Evolutionary conservation across 2,329 filamentous ascomycete genomes (phyloP), one percentile per base, ranked within the genome.

Genomic region (Pseudogymnoascus sp.): DNA sequence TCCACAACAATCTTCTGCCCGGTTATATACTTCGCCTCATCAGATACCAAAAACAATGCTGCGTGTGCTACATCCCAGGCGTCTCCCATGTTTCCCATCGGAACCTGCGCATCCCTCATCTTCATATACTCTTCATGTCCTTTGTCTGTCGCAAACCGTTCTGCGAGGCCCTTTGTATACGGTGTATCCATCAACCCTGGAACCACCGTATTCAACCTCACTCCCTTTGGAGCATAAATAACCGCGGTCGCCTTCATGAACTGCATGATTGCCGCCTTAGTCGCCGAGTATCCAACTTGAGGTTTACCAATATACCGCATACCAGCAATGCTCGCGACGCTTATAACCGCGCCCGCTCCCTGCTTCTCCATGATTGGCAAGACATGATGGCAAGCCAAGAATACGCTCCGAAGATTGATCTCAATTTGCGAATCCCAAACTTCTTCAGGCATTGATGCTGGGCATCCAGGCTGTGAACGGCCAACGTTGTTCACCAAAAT

Each of bases 401-500:
- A 83, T 0, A 82, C 77, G 34, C 74, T 79, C 64, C 81, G 82
- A 18, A 84, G 70, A 62, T 83, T 83, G 50, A 83, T 68, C 8
- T 78, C 74, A 47, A 80, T 74, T 62, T 83, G 81, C 0, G 70
- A 62, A 62, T 82, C 77, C 80, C 80, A 83, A 0, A 74, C 66
- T 1, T 74, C 71, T 59, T 83, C 79, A 0, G 60, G 38, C 75
- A 83, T 78, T 0, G 67, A 70, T 0, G 76, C 79, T 0, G 81
- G 76, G 18, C 74, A 74, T 0, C 80, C 80, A 0, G 75, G 76
- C 61, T 84, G 79, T 0, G 78, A 81, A 61, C 76, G 77, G 2
- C 82, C 83, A 6, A 85, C 82, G 57, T 84, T 85, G 64, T 83
- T 83, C 11, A 86, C 69, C 1, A 86, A 71, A 20, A 85, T 79